Evolutionary conservation across 1,139 yeast genomes (phyloP), one percentile per base, ranked within the genome.

Genomic region (Yamadazyma buinensis): DNA sequence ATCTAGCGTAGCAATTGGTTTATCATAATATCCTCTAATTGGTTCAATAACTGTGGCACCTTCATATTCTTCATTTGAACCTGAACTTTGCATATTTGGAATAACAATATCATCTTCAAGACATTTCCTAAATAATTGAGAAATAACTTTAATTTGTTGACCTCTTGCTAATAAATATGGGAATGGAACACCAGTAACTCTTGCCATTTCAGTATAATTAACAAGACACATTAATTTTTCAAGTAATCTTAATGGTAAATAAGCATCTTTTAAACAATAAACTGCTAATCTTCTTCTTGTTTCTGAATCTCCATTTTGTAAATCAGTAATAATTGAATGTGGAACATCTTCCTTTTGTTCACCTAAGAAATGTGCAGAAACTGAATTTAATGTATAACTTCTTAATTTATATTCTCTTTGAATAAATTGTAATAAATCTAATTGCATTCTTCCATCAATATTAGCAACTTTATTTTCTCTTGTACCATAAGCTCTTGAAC

Each of bases 11-110:
- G 98, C 96, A 54, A 94, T 92, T 0, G 99, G 99, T 8, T 85
- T 92, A 59, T 88, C 95, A 51, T 94, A 94, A 59, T 88, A 94
- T 0, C 98, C 98, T 56, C 97, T 76, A 11, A 71, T 72, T 1
- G 99, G 99, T 55, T 94, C 98, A 58, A 94, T 94, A 47, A 94
- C 99, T 0, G 98, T 94, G 4, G 98, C 99, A 62, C 99, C 99
- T 60, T 94, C 98, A 53, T 90, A 94, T 55, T 90, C 97, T 56
- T 90, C 97, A 40, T 81, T 77, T 7, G 75, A 64, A 2, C 94
- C 95, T 50, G 84, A 95, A 42, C 82, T 79, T 48, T 75, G 82
- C 78, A 90, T 70, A 53, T 92, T 92, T 0, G 99, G 99, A 28
- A 92, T 82, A 4, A 94, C 88, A 36, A 90, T 77, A 47, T 84